Evolutionary conservation across 2,329 filamentous ascomycete species (phyloP).

Genomic region (Pseudogymnoascus sp.): DNA sequence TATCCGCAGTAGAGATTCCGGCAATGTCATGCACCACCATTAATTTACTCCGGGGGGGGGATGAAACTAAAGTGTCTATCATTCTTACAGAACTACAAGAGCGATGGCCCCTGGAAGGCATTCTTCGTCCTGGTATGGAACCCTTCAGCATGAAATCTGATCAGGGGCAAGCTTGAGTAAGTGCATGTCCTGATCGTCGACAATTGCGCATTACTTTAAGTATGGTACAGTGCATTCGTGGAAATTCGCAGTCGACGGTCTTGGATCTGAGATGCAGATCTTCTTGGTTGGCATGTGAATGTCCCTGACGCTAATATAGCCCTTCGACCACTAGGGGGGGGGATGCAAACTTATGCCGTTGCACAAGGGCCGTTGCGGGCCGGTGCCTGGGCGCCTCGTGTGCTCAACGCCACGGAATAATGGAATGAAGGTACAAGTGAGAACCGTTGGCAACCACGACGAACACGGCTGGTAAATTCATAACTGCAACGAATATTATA

Average conservation of each 20-base stretch:
- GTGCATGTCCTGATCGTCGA: background rate
- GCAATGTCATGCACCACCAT: background rate
- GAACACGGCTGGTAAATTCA: background rate
- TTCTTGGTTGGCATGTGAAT: background rate
- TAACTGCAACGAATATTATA: background rate
- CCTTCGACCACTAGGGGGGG: background rate
- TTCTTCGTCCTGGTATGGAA: background rate
- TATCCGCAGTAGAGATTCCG: background rate
- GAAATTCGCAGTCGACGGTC: background rate
- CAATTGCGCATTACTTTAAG: background rate
- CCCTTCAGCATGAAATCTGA: background rate
- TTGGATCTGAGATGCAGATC: background rate
- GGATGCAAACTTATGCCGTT: background rate
- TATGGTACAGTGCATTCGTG: background rate
- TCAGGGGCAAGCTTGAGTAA: background rate
- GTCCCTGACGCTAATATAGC: background rate
- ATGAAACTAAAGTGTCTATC: background rate
- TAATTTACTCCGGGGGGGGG: too few relatives aligned
- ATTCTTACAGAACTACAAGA: background rate
- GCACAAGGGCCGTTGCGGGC: too few relatives aligned
- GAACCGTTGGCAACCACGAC: background rate
- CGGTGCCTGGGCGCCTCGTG: too few relatives aligned
- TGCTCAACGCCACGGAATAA: too few relatives aligned
- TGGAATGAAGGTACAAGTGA: background rate
- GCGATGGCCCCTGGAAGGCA: background rate